Evolutionary conservation across 352 stramenopile genomes (phyloP), one percentile per base, ranked within the genome.

Genomic region (Globisporangium irregulare): DNA sequence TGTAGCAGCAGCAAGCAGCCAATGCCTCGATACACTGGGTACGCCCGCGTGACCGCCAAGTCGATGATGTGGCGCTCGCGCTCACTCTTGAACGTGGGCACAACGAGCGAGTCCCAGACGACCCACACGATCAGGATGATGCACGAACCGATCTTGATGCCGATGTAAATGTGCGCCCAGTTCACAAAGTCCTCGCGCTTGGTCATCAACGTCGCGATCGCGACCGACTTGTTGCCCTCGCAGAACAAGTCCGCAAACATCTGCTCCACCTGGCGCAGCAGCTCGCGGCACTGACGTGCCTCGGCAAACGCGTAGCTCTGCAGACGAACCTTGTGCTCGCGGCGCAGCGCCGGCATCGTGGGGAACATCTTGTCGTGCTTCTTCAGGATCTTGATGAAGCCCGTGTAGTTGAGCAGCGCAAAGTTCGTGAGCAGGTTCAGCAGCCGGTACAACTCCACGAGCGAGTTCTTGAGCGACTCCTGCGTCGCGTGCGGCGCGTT

Each of bases 371-470:
- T 98, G 75, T 98, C 95, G 74, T 98, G 92, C 64, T 98, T 98
- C 74, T 99, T 99, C 34, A 98, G 72, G 69, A 99, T 98, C 76
- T 99, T 99, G 24, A 99, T 86, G 73, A 99, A 98, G 15, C 90
- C 97, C 0, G 97, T 99, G 77, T 99, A 99, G 71, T 99, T 99
- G 62, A 99, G 87, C 68, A 99, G 92, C 32, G 93, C 87, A 82
- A 97, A 99, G 76, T 99, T 99, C 41, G 97, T 80, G 60, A 99
- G 82, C 41, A 98, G 78, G 68, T 98, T 98, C 25, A 97, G 73
- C 54, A 95, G 82, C 3, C 95, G 90, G 76, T 99, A 94, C 48
- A 98, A 80, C 74, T 98, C 94, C n/a, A 92, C 85, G 32, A 99
- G 84, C 38, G 95, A 90, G 57, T 96, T 90, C 69, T 96, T 94